Evolutionary conservation across 805 yeast species (phyloP), one percentile per base, ranked within the genome.

Genomic region (Wickerhamiella domercqiae): DNA sequence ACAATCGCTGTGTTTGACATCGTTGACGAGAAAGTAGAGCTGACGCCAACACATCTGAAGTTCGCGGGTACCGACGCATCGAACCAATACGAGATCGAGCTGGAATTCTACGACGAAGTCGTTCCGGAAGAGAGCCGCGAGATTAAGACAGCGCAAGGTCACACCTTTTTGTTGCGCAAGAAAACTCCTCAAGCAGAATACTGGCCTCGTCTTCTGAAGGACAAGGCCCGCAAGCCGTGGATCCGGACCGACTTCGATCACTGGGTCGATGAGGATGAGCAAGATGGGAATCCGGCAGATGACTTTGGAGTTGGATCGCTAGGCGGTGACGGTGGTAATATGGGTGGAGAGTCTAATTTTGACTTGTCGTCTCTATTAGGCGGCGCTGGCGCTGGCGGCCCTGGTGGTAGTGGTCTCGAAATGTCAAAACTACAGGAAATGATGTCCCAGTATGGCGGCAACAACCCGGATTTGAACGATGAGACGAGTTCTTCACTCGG

Each of bases 181-280:
- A 70, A 71, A 54, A 72, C 70, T 39, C 56, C 67, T 17, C 66
- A 71, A 48, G 72, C 64, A 41, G 96, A 84, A 55, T 87, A 61
- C 67, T 87, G 98, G 98, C 97, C 98, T 49, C 73, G 97, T 55
- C 69, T 87, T 56, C 78, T 86, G 39, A 86, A 84, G 62, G 86
- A 79, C 51, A 82, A 84, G 64, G 67, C 70, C 53, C 83, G 76
- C 56, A 71, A 68, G 44, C 82, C 75, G 47, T 81, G 71, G 60
- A 71, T 87, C 56, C 80, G 81, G 66, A 87, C 98, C 11, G 97
- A 87, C 55, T 87, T 87, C 55, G 94, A 86, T 64, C 81, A 77
- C 60, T 87, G 98, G 98, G 94, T 81, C 29, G 98, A 87, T 55
- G 97, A 87, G 64, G 98, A 87, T 55, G 98, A 87, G 62, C 98